Conservation (phyloP, 176 grass and related monocot species). For the Bothriochloa decipiens region DNA sequence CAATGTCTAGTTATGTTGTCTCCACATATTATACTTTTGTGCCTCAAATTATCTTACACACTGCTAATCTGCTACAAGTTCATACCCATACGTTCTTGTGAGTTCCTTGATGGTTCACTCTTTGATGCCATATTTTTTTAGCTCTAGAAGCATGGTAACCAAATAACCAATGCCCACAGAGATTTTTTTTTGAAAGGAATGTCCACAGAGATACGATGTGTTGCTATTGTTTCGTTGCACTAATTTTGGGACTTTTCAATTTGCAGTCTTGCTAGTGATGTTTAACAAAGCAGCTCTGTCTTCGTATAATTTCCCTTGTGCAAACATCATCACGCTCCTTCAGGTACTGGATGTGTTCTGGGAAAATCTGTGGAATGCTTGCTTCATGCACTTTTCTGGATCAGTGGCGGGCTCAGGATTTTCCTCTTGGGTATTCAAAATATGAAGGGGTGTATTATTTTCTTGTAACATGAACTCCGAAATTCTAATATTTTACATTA, state of each 20-base stretch:
- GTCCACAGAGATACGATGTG: not conserved
- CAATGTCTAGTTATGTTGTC: not conserved
- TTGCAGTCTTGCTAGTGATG: conserved; percentile 92
- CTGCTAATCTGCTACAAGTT: not conserved
- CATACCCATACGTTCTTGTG: not conserved
- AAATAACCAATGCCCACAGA: not conserved
- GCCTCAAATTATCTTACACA: not conserved
- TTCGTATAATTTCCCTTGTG: conserved; percentile 90
- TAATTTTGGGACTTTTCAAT: conserved; percentile 41
- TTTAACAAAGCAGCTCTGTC: conserved; percentile 99
- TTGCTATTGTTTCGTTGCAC: conserved; percentile 24
- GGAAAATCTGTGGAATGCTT: not conserved
- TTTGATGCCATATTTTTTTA: not conserved
- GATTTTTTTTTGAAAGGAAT: not conserved
- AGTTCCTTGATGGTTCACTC: not conserved
- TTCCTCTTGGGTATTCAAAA: too few relatives aligned
- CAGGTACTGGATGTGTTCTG: conserved; percentile 65
- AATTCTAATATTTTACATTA: too few relatives aligned
- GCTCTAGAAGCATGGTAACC: not conserved
- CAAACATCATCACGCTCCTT: conserved; percentile 96
- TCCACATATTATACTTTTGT: not conserved
- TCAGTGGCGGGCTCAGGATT: too few relatives aligned
- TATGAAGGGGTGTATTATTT: too few relatives aligned
- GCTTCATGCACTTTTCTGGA: conserved; percentile 7
- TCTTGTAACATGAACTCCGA: too few relatives aligned